Percentiles rank a stretch among this genome's conserved stretches.
Conservation (phyloP, 2,329 filamentous ascomycete genomes). For the Zymoseptoria passerinii region DNA sequence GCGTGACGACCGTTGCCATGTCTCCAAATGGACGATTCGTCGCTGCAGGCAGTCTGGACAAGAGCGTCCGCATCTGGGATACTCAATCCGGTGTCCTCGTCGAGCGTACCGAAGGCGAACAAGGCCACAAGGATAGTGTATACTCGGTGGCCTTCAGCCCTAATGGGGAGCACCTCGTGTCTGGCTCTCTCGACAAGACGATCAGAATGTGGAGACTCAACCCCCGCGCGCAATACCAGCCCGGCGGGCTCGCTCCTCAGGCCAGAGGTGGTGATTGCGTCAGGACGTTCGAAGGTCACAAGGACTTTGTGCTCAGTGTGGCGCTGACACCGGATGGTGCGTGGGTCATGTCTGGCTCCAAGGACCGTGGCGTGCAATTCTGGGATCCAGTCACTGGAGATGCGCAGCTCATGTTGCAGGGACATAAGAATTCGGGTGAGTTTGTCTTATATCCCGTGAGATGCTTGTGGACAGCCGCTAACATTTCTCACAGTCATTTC, state of each 20-base stretch:
- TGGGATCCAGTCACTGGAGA: conserved; percentile 93
- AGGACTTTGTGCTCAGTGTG: conserved; percentile 96
- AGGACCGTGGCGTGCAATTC: conserved; percentile 95
- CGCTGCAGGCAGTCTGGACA: conserved; percentile 88
- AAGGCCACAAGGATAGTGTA: conserved; percentile 93
- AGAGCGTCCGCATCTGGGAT: conserved; percentile 97
- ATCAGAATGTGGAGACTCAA: conserved; percentile 98
- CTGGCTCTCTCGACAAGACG: conserved; percentile 90
- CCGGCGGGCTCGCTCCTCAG: conserved; percentile 33
- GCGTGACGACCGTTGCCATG: conserved; percentile 94
- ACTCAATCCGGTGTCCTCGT: conserved; percentile 76
- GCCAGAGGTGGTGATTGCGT: conserved; percentile 85
- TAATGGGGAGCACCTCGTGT: conserved; percentile 85
- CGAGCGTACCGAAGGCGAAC: conserved; percentile 83
- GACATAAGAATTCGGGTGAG: conserved; percentile 87
- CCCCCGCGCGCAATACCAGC: conserved; percentile 43
- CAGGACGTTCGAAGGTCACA: conserved; percentile 94
- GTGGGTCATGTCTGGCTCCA: conserved; percentile 96
- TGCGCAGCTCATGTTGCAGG: conserved; percentile 96
- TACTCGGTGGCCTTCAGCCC: conserved; percentile 96
- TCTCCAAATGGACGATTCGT: conserved; percentile 92
- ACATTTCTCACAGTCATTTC: conserved; percentile 64
- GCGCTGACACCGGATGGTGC: conserved; percentile 87
- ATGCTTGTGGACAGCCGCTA: background rate
- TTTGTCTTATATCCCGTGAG: conserved; percentile 16